Evolutionary conservation across 2,329 filamentous ascomycete genomes (phyloP).

Genomic region (Cladosporium sp.): DNA sequence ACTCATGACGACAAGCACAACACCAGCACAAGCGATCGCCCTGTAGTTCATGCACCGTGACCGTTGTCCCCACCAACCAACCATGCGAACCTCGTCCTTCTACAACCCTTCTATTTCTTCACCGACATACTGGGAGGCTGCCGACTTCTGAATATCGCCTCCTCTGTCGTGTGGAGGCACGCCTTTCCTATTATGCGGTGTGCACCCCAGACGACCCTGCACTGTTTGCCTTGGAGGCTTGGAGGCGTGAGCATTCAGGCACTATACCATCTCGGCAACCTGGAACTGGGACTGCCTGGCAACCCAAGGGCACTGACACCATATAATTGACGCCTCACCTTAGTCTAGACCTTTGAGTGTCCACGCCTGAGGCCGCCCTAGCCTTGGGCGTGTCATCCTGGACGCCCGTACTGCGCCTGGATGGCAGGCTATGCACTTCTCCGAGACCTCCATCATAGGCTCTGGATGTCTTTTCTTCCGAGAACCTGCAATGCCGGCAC

Average conservation of each 20-base stretch:
- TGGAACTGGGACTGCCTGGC: neutral
- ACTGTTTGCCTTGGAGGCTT: neutral
- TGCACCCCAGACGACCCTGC: neutral
- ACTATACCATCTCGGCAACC: neutral
- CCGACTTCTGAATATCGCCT: neutral
- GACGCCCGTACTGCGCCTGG: neutral
- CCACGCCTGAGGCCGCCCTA: neutral
- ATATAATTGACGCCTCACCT: neutral
- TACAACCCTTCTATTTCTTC: neutral
- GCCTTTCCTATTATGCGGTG: neutral
- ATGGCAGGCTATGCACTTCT: neutral
- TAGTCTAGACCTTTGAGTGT: neutral
- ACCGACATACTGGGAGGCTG: neutral
- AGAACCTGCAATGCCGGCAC: neutral
- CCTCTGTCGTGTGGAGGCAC: neutral
- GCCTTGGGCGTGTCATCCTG: neutral
- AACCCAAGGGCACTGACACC: neutral
- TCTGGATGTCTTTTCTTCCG: neutral
- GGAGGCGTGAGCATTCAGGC: neutral
- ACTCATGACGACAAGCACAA: neutral
- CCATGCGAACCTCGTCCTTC: neutral
- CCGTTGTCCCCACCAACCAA: neutral
- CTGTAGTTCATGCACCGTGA: neutral
- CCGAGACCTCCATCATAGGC: neutral
- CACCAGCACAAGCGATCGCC: neutral